phyloP scores from a whole-genome alignment of 2,329 filamentous ascomycete genomes.

The Microsporum ferrugineum region DNA sequence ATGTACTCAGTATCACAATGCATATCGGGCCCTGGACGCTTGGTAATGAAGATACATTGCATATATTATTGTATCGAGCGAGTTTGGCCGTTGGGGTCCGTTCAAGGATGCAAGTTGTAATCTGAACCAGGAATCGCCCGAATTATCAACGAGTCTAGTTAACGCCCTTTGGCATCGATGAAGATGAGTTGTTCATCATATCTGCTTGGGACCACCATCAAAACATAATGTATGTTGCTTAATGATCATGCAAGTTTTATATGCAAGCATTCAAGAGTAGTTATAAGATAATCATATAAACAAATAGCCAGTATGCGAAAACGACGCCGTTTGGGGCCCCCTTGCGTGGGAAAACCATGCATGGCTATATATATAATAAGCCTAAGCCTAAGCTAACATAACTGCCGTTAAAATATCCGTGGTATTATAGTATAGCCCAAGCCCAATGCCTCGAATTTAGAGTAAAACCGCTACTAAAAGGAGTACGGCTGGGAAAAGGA shows the following conservation, averaged over 20 bases:
- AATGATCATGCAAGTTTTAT: not conserved
- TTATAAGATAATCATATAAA: not conserved
- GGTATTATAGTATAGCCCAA: not conserved
- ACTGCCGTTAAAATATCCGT: not conserved
- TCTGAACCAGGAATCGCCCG: not conserved
- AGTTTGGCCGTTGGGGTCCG: not conserved
- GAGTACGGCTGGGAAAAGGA: not conserved
- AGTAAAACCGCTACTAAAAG: not conserved
- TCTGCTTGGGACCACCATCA: not conserved
- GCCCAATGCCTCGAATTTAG: not conserved
- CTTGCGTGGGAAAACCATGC: not conserved
- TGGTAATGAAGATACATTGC: not conserved
- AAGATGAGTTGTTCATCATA: not conserved
- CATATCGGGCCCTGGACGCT: not conserved
- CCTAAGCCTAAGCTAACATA: not conserved
- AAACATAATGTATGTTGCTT: not conserved
- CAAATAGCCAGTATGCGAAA: not conserved
- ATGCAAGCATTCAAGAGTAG: not conserved
- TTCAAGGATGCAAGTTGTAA: not conserved
- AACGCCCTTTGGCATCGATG: not conserved
- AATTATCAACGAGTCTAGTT: too few species aligned
- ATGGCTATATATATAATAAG: not conserved
- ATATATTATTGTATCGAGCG: not conserved
- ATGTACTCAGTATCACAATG: not conserved
- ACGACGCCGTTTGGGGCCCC: not conserved